A percentile compares a stretch with the other conserved stretches of the same genome.
Conservation (phyloP, 148 eudicot genomes). For the Tetragonia tetragonoides region DNA sequence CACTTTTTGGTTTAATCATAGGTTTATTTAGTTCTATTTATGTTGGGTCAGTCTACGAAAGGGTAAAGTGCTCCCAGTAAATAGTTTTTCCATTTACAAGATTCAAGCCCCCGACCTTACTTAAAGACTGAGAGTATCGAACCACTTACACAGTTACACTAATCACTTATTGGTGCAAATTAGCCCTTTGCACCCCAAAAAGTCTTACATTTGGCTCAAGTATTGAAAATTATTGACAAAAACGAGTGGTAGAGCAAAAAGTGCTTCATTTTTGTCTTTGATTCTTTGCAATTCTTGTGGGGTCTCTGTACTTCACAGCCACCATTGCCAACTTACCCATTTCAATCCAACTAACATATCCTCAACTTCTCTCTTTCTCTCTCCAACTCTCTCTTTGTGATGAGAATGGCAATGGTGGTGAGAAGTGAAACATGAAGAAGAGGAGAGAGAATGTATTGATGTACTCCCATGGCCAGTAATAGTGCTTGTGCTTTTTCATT, state of each 20-base stretch:
- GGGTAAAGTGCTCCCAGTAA: too few relatives aligned
- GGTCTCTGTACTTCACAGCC: conserved; percentile 9
- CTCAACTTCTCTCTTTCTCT: conserved; percentile 1
- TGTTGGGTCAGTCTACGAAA: too few relatives aligned
- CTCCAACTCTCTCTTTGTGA: neutral
- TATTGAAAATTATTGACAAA: neutral
- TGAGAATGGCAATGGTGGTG: conserved; percentile 15
- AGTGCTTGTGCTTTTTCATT: conserved; percentile 22
- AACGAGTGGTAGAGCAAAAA: conserved; percentile 6
- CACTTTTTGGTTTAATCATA: neutral
- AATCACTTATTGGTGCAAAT: too few relatives aligned
- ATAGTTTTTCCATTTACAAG: too few relatives aligned
- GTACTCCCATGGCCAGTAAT: conserved; percentile 31
- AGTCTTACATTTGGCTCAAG: too few relatives aligned
- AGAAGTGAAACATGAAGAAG: conserved; percentile 27
- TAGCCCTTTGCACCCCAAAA: too few relatives aligned
- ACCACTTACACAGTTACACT: too few relatives aligned
- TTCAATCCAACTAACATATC: neutral
- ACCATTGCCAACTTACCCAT: conserved; percentile 1
- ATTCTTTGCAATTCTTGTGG: neutral
- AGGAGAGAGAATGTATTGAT: conserved; percentile 18
- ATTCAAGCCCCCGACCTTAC: too few relatives aligned
- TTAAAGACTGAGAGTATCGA: too few relatives aligned
- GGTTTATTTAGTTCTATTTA: too few relatives aligned
- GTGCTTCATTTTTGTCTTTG: neutral